These are phyloP conservation scores for Phanerochaete carnosa DNA, from an alignment of 768 basidiomycete species.

Conservation along the genomic window DNA sequence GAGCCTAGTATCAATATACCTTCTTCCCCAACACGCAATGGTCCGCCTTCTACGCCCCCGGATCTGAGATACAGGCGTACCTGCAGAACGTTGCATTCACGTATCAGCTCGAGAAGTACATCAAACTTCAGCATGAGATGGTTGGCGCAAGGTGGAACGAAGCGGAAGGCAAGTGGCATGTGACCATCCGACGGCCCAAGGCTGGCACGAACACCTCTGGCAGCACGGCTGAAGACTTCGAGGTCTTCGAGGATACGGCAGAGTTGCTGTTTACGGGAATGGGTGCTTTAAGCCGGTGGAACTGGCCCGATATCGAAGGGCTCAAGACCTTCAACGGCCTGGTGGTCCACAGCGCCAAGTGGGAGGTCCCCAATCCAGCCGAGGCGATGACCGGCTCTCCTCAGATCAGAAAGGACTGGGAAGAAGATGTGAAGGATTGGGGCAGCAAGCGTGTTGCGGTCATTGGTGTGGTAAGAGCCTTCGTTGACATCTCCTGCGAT, in stretches of 20 bases:
- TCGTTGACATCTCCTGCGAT: neutral
- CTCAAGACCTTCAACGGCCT: constrained; percentile 53
- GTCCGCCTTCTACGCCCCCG: constrained; percentile 59
- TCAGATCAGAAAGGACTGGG: constrained; percentile 25
- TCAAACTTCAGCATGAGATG: constrained; percentile 55
- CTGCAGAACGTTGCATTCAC: constrained; percentile 52
- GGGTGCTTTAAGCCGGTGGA: constrained; percentile 54
- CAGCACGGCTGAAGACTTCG: neutral
- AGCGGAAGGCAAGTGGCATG: constrained; percentile 50
- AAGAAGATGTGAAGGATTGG: constrained; percentile 47
- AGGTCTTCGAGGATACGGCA: constrained; percentile 46
- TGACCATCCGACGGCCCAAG: constrained; percentile 39
- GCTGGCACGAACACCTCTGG: too few species aligned
- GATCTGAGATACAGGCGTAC: constrained; percentile 56
- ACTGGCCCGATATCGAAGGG: constrained; percentile 65
- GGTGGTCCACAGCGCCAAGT: constrained; percentile 61
- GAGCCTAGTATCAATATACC: constrained; percentile 50
- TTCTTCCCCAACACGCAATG: constrained; percentile 59
- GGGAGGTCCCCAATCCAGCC: constrained; percentile 34
- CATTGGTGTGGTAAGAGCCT: constrained; percentile 53
- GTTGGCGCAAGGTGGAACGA: constrained; percentile 49
- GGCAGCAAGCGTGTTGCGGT: constrained; percentile 51
- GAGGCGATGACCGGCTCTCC: neutral
- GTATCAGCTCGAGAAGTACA: constrained; percentile 49
- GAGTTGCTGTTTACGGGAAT: constrained; percentile 58